A percentile compares a stretch with the other conserved stretches of the same genome.
phyloP scores from a whole-genome alignment of 2,329 filamentous ascomycete species.

The Ophiostoma tasmaniense region DNA sequence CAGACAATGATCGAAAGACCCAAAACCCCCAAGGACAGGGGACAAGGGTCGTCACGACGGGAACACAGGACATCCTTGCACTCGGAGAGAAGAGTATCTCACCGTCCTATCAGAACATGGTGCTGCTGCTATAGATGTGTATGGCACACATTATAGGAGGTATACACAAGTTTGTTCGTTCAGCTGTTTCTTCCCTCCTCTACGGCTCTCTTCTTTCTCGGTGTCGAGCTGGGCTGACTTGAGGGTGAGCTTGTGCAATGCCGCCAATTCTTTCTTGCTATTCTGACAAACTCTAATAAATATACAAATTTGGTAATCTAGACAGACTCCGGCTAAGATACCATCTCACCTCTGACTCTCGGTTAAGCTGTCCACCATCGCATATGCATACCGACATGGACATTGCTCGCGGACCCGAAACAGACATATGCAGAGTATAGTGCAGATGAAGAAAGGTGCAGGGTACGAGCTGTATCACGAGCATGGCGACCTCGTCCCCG shows the following conservation, averaged over 20 bases:
- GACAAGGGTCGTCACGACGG: not conserved
- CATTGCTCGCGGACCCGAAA: not conserved
- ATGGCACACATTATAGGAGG: not conserved
- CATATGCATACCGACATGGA: not conserved
- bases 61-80: conserved; percentile 1
- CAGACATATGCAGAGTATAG: not conserved
- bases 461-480: not conserved
- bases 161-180: not conserved
- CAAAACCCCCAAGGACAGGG: not conserved
- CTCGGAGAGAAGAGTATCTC: not conserved
- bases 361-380: conserved; percentile 6
- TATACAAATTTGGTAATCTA: not conserved
- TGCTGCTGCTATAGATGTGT: not conserved
- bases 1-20: not conserved
- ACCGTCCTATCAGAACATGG: not conserved
- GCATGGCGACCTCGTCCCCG: not conserved
- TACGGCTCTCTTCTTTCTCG: not conserved
- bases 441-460: not conserved
- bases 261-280: not conserved
- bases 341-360: not conserved
- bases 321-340: no score
- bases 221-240: not conserved
- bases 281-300: no score
- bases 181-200: conserved; percentile 1
- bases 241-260: not conserved